Evolutionary conservation across 352 stramenopile genomes (phyloP), one percentile per base, ranked within the genome.

Genomic region (Globisporangium ultimum): DNA sequence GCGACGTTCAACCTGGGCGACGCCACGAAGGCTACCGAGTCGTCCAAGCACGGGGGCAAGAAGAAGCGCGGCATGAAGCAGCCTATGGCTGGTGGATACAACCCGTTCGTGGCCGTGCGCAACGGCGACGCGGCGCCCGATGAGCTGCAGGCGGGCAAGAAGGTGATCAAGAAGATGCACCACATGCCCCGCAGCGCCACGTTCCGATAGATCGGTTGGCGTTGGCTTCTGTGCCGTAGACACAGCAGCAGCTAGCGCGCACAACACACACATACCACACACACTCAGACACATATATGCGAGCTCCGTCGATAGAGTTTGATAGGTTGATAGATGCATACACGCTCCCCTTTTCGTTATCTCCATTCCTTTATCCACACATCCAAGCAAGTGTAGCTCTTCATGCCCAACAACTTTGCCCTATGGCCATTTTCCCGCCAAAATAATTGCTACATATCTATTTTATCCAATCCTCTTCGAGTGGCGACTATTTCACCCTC

Each of bases 121-220:
- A 71, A 70, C 48, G 64, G 62, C 17, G 58, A 59, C 24, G 53
- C 48, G 7, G 28, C 42, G 42, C 48, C 54, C 18, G 49, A 51
- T 12, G 72, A 73, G 65, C 67, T 58, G 21, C 48, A 70, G 40
- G 70, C 58, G 36, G 71, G 41, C 45, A 68, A 78, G 71, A 68
- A 76, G 48, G 76, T 76, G n/a, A 65, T 76, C 43, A 93, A 92
- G 70, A 90, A 87, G 66, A 80, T 84, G 70, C 81, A 92, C 61
- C 83, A 93, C 69, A 89, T 90, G 73, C 82, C 86, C 14, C 78
- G 84, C 63, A 95, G 84, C 60, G 81, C 86, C 59, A 95, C 83
- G 28, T 93, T 91, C 66, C 74, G 78, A 77, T 95, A 92, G 62
- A 48, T 40, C 11, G 20, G 1, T 15, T 18, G 7, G 38, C 10